Conservation (phyloP, 2,329 filamentous ascomycete species). For the Elsinoe fawcettii region DNA sequence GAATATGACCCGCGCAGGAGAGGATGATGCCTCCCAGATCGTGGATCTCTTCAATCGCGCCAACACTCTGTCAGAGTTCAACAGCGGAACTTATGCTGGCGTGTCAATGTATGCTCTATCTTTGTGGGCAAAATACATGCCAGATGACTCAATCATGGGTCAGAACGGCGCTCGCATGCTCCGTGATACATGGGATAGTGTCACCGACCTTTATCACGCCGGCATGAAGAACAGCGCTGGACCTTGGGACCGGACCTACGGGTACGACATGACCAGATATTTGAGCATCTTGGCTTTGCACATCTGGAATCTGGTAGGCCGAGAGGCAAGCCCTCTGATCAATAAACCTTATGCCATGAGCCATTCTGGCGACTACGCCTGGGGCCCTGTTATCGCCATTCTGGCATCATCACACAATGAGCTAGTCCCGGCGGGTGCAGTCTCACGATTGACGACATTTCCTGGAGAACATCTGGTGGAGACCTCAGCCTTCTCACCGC, state of each 20-base stretch:
- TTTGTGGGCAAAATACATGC: constrained; percentile 54
- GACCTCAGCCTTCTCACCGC: constrained; percentile 50
- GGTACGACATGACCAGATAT: constrained; percentile 57
- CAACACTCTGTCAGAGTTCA: constrained; percentile 55
- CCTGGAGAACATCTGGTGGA: constrained; percentile 46
- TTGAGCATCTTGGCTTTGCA: constrained; percentile 51
- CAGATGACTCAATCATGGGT: constrained; percentile 46
- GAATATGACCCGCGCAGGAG: constrained; percentile 53
- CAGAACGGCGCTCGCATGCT: constrained; percentile 47
- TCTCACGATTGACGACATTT: constrained; percentile 40
- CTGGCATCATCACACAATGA: constrained; percentile 44
- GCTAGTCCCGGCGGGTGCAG: constrained; percentile 37
- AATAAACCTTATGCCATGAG: constrained; percentile 47
- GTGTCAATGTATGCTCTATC: constrained; percentile 53
- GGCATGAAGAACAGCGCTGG: constrained; percentile 54
- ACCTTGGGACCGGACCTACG: constrained; percentile 57
- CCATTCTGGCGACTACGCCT: constrained; percentile 53
- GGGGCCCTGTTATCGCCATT: constrained; percentile 50
- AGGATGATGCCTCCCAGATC: constrained; percentile 49
- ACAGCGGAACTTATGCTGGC: constrained; percentile 55
- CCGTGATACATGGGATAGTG: constrained; percentile 44
- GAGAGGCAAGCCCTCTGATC: constrained; percentile 33
- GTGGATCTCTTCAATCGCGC: constrained; percentile 50
- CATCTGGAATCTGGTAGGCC: constrained; percentile 52
- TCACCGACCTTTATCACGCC: constrained; percentile 50